Conservation (phyloP, 148 eudicot genomes). For the Rheum nobile region DNA sequence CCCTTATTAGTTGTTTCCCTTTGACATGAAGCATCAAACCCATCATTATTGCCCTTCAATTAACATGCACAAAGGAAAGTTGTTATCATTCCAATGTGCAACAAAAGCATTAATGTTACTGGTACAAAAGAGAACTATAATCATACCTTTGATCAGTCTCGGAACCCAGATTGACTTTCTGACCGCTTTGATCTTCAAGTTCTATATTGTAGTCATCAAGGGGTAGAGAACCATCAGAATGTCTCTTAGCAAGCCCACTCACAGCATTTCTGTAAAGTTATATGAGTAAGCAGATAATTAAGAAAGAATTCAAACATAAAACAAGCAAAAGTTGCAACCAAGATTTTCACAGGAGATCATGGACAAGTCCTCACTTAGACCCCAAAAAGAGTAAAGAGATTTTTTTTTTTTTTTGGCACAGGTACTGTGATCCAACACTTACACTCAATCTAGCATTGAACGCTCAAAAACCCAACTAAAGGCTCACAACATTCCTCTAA, state of each 20-base stretch:
- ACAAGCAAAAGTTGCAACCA: no score
- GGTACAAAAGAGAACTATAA: neutral
- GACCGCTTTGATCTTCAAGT: constrained; percentile 82
- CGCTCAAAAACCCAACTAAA: neutral
- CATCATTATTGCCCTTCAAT: constrained; percentile 82
- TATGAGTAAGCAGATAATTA: neutral
- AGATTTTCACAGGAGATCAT: neutral
- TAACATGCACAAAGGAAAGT: constrained; percentile 1
- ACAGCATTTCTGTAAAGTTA: constrained; percentile 53
- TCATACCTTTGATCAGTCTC: constrained; percentile 77
- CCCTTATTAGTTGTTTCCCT: constrained; percentile 51
- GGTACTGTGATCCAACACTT: neutral
- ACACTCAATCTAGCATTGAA: neutral
- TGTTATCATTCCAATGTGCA: neutral
- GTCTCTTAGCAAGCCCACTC: constrained; percentile 58
- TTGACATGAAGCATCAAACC: constrained; percentile 90
- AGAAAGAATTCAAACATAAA: neutral
- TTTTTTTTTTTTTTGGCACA: neutral
- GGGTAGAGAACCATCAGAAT: constrained; percentile 81
- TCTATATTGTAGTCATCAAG: constrained; percentile 77
- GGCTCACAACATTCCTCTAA: neutral
- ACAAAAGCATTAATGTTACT: neutral
- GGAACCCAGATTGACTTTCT: constrained; percentile 56
- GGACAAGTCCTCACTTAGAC: neutral
- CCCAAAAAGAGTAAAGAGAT: neutral